These are phyloP conservation scores for Leucocoprinus sp. DNA, from an alignment of 768 basidiomycete genomes.

Conservation along the genomic window DNA sequence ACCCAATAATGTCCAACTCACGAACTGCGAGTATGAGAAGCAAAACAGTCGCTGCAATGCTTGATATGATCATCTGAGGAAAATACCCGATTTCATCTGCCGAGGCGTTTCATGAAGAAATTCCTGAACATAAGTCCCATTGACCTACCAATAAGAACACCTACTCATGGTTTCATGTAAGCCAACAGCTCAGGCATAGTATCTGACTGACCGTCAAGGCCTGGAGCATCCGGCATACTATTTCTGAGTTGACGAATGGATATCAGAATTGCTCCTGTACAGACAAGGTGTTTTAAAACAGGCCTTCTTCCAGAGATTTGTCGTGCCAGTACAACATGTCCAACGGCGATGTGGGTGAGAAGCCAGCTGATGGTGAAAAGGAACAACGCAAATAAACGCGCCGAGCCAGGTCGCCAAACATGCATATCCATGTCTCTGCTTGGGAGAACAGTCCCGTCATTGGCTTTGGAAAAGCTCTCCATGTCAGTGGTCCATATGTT, in stretches of 20 bases:
- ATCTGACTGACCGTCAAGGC: constrained; percentile 34
- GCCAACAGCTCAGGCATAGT: too few species aligned
- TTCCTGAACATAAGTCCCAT: neutral
- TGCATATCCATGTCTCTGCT: constrained; percentile 39
- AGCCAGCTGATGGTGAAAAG: constrained; percentile 45
- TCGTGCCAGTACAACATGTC: constrained; percentile 36
- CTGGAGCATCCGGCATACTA: constrained; percentile 52
- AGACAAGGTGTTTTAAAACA: constrained; percentile 30
- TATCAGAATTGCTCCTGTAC: constrained; percentile 33
- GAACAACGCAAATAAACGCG: constrained; percentile 34
- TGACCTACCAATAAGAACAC: constrained; percentile 38
- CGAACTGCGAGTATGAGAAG: constrained; percentile 34
- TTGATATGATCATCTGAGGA: constrained; percentile 47
- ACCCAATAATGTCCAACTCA: constrained; percentile 25
- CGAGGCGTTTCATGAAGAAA: neutral
- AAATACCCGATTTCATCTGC: constrained; percentile 50
- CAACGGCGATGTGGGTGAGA: constrained; percentile 43
- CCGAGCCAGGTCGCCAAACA: constrained; percentile 36
- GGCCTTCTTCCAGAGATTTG: constrained; percentile 22
- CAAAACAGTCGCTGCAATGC: constrained; percentile 31
- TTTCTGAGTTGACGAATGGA: constrained; percentile 42
- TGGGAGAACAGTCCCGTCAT: constrained; percentile 13
- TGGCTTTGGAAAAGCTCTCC: constrained; percentile 20
- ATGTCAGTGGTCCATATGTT: constrained; percentile 31
- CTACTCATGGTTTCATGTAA: too few species aligned